A percentile compares a stretch with the other conserved stretches of the same genome.
Conservation (phyloP, 2,329 filamentous ascomycete genomes). For the Fusarium luffae region DNA sequence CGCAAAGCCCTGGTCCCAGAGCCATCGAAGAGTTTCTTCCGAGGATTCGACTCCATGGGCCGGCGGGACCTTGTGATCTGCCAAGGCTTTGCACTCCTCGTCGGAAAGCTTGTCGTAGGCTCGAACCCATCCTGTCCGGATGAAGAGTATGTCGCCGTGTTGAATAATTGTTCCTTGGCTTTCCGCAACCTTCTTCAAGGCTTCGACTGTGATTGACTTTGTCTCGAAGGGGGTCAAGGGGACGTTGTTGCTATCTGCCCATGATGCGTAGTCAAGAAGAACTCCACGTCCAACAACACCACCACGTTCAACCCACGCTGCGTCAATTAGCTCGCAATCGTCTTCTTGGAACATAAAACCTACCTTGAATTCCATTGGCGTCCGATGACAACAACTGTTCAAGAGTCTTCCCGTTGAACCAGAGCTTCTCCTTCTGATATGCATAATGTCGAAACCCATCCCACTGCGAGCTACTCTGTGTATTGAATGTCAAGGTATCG, state of each 20-base stretch:
- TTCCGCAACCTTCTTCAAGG: conserved; percentile 57
- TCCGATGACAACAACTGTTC: conserved; percentile 56
- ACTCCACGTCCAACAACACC: conserved; percentile 63
- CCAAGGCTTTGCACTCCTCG: conserved; percentile 52
- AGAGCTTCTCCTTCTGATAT: conserved; percentile 52
- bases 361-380: conserved; percentile 48
- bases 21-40: conserved; percentile 62
- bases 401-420: conserved; percentile 51
- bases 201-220: conserved; percentile 55
- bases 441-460: conserved; percentile 54
- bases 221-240: conserved; percentile 54
- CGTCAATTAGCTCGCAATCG: fast-evolving
- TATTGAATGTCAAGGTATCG: conserved; percentile 50
- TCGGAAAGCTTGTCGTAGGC: conserved; percentile 54
- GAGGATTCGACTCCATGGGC: conserved; percentile 59
- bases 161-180: conserved; percentile 57
- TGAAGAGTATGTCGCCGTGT: conserved; percentile 66
- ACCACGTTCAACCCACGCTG: conserved; percentile 43
- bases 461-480: conserved; percentile 55
- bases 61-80: conserved; percentile 46
- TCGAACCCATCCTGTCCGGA: conserved; percentile 63
- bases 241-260: conserved; percentile 53
- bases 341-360: neutral
- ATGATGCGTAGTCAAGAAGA: conserved; percentile 63
- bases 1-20: conserved; percentile 66